phyloP scores from a whole-genome alignment of 2,329 filamentous ascomycete species.

The Monilinia fructigena region DNA sequence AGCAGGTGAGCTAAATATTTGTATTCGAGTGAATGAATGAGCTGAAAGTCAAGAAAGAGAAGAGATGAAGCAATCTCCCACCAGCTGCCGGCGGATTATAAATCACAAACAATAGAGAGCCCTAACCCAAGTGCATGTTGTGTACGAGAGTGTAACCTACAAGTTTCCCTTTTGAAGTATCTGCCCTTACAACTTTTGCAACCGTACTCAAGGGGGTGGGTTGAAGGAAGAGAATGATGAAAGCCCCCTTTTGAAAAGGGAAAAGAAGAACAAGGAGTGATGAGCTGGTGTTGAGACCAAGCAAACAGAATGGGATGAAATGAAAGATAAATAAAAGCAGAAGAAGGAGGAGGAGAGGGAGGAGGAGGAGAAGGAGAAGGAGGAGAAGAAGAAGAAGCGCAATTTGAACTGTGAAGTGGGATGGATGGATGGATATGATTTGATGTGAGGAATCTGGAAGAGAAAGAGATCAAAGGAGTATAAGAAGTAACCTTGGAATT shows the following conservation, averaged over 20 bases:
- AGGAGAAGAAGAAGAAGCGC: background rate
- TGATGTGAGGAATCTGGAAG: background rate
- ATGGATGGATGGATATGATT: background rate
- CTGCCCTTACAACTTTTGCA: background rate
- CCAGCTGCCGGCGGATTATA: background rate
- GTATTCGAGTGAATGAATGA: background rate
- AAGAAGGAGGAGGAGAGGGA: too few species aligned
- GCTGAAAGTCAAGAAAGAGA: too few species aligned
- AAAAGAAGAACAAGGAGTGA: background rate
- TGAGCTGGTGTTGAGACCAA: slow-evolving; percentile 18
- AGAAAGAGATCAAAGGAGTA: slow-evolving; percentile 6
- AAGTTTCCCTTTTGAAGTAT: background rate
- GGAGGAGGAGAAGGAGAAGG: too few species aligned
- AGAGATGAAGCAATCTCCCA: background rate
- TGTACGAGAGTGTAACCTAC: slow-evolving; percentile 2
- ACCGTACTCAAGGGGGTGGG: too few species aligned
- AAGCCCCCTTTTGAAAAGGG: background rate
- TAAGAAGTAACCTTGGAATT: too few species aligned
- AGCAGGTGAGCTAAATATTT: background rate
- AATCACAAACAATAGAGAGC: background rate
- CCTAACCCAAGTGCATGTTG: background rate
- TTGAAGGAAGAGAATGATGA: background rate
- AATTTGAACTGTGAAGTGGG: background rate
- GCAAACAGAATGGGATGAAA: background rate
- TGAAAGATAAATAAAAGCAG: background rate